Evolutionary conservation across 208 protist genomes (phyloP), one percentile per base, ranked within the genome.

Genomic region (Trypanosoma caninum): DNA sequence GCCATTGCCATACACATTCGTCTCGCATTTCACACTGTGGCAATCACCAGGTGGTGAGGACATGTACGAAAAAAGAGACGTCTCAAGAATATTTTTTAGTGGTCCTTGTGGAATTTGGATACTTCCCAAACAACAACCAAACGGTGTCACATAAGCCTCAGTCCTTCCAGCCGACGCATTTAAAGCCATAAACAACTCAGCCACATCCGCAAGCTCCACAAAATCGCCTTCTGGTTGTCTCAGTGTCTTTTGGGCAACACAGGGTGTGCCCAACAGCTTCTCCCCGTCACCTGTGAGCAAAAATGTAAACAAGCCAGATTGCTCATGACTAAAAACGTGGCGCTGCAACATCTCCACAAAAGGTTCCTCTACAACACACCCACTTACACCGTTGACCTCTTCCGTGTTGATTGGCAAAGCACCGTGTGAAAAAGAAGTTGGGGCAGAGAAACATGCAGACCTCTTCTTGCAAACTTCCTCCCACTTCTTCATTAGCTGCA

Each of bases 161-260:
- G 11, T 13, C 10, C 35, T n/a, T n/a, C n/a, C 45, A 25, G 41
- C 14, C 1, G 58, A 47, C 22, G 16, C 35, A 44, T 58, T 53
- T 18, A 58, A 40, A 30, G 23, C 20, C 7, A 37, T 31, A 8
- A 27, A 34, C 37, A 70, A 23, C 44, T 70, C 55, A 0, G 31
- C 64, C 35, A 70, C 55, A 58, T 70, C 64, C 31, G 64, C 64
- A 14, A 70, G 20, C 34, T 70, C 64, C 7, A 44, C 47, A n/a
- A 44, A 25, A 7, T 55, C 33, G 8, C 48, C 44, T 22, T 37
- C 22, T 27, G 22, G 10, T 8, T 46, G 22, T 10, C 50, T 18
- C 27, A 40, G n/a, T 9, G 14, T 37, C 14, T 22, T 40, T 35
- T 59, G 34, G 18, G 41, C 53, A 11, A 69, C 31, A 28, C 38